Conservation (phyloP, 2,329 filamentous ascomycete genomes). For the Colletotrichum godetiae region DNA sequence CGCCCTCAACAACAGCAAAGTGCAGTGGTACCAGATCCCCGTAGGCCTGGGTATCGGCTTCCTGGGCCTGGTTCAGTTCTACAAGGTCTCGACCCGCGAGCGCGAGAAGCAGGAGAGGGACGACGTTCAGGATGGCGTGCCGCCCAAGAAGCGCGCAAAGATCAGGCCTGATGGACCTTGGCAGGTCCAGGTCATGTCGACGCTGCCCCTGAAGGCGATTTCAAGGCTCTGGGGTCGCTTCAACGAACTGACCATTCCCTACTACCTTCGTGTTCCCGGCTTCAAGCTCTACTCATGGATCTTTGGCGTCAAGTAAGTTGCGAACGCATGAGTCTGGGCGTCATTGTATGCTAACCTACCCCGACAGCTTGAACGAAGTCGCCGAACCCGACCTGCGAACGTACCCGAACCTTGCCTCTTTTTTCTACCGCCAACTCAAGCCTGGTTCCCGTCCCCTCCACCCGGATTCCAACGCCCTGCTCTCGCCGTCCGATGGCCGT, state of each 20-base stretch:
- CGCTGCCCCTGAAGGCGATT: slow-evolving; percentile 88
- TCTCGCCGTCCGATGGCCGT: slow-evolving; percentile 91
- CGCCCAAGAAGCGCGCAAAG: slow-evolving; percentile 65
- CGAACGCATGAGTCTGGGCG: slow-evolving; percentile 6
- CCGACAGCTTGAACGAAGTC: slow-evolving; percentile 81
- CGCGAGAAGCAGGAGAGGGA: slow-evolving; percentile 63
- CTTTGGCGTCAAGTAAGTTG: slow-evolving; percentile 81
- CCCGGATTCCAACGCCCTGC: slow-evolving; percentile 79
- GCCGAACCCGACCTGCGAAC: slow-evolving; percentile 87
- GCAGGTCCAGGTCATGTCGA: slow-evolving; percentile 95
- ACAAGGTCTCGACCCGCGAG: slow-evolving; percentile 74
- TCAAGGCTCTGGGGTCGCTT: slow-evolving; percentile 91
- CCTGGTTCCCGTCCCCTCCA: slow-evolving; percentile 89
- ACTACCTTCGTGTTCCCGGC: slow-evolving; percentile 87
- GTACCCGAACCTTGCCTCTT: slow-evolving; percentile 93
- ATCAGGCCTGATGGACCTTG: slow-evolving; percentile 89
- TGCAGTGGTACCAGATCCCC: slow-evolving; percentile 92
- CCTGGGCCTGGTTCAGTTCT: slow-evolving; percentile 85
- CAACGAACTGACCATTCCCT: slow-evolving; percentile 89
- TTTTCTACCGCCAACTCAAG: slow-evolving; percentile 97
- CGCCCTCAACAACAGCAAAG: slow-evolving; percentile 63
- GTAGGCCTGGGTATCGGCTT: slow-evolving; percentile 87
- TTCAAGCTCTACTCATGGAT: slow-evolving; percentile 92
- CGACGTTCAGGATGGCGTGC: slow-evolving; percentile 52
- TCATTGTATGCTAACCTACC: slow-evolving; percentile 38